phyloP scores from a whole-genome alignment of 495 filamentous ascomycete genomes.

The Xylaria acuta region DNA sequence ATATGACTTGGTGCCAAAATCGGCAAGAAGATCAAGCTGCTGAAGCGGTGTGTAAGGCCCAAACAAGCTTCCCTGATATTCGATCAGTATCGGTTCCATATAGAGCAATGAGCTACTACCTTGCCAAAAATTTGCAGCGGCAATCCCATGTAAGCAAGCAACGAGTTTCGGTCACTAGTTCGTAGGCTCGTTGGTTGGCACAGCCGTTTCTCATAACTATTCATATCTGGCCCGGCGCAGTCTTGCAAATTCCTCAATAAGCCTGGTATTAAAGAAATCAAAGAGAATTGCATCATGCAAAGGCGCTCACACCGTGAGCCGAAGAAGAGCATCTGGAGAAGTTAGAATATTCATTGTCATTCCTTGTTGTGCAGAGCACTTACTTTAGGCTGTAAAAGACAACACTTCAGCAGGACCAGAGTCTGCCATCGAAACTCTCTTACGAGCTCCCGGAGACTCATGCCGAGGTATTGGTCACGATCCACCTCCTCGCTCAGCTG shows the following conservation, averaged over 20 bases:
- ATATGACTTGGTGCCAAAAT: constrained; percentile 95
- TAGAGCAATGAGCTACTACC: constrained; percentile 47
- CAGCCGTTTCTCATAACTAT: constrained; percentile 78
- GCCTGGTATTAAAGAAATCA: constrained; percentile 92
- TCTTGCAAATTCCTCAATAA: constrained; percentile 86
- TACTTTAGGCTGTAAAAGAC: constrained; percentile 94
- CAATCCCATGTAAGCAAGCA: constrained; percentile 92
- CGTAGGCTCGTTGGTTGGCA: constrained; percentile 82
- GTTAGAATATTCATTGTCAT: constrained; percentile 15
- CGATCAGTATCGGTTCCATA: constrained; percentile 23
- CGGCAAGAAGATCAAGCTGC: constrained; percentile 91
- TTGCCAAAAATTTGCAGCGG: constrained; percentile 96
- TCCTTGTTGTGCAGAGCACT: constrained; percentile 6
- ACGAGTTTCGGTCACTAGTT: constrained; percentile 88
- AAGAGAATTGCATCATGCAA: constrained; percentile 97
- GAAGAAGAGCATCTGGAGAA: constrained; percentile 92
- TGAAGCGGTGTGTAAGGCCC: constrained; percentile 97
- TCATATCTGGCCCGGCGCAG: constrained; percentile 87
- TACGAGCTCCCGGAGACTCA: constrained; percentile 90
- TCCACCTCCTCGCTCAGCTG: constrained; percentile 72
- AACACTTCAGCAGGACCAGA: constrained; percentile 90
- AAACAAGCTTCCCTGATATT: constrained; percentile 80
- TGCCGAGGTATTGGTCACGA: constrained; percentile 86
- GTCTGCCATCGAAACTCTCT: constrained; percentile 94
- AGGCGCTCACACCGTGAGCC: constrained; percentile 91